Base-by-base conservation (phyloP, 2,329 filamentous ascomycete genomes). In the Cladophialophora bantiana region DNA sequence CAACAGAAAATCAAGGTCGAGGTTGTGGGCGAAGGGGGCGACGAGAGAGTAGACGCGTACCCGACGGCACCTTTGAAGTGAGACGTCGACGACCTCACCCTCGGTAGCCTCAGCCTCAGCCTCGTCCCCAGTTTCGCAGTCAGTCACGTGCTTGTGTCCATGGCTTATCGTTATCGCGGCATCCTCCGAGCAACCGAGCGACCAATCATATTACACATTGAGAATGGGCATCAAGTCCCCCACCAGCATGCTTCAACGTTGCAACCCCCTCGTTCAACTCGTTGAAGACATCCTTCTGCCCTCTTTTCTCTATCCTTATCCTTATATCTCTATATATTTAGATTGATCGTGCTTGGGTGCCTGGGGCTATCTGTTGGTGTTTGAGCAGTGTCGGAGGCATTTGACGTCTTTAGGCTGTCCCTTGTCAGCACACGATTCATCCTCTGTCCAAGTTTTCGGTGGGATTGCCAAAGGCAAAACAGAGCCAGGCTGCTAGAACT, bases 121-220 rank as follows among this genome's bases (percentile, higher is more conserved):
- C 52, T 36, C 52, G 52, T 35, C 31, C 5, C 31, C 52, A 55
- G 4, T 26, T 55, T 26, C n/a, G 45, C 45, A 50, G 45, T 50
- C 36, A 42, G 55, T 20, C 57, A 59, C 57, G 57, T 59, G 57
- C 31, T 10, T 15, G 32, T 26, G 32, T 2, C 2, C 7, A 50
- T 10, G 42, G 35, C 26, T 59, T 59, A 59, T 59, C 57, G 57
- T 18, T 18, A 45, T 45, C 45, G 7, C 57, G 57, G 40, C 32
- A 26, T 10, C 40, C 40, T 31, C 57, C 59, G 59, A 61, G 1
- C 3, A 12, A 15, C 48, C n/a, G 35, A 15, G 2, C 31, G 2
- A 12, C 57, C 40, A 61, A 53, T 61, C 59, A 61, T 26, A 61
- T 26, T 26, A 3, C 48, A 18, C 40, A 45, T 18, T 6, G n/a